phyloP scores from a whole-genome alignment of 768 basidiomycete genomes.

The Tulasnella sp. region DNA sequence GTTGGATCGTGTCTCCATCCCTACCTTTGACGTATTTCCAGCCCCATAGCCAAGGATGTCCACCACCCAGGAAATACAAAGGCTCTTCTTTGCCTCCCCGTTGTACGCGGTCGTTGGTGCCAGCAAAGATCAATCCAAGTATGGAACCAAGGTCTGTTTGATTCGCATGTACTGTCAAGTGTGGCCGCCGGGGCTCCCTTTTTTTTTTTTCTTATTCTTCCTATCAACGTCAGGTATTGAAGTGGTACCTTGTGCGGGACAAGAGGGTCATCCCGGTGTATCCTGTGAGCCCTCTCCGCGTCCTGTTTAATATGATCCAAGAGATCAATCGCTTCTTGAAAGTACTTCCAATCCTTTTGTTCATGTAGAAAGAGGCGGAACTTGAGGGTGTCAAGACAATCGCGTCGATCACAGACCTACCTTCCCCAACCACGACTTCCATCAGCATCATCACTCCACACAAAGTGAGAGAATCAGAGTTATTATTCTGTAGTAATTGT shows the following conservation, averaged over 20 bases:
- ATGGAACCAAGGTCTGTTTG: slow-evolving; percentile 52
- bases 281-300: slow-evolving; percentile 34
- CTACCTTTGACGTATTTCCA: neutral
- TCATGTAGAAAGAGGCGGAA: slow-evolving; percentile 35
- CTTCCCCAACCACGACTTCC: slow-evolving; percentile 52
- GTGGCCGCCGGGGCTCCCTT: neutral
- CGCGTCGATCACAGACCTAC: slow-evolving; percentile 42
- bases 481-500: neutral
- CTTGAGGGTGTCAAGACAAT: slow-evolving; percentile 55
- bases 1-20: too few relatives aligned
- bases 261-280: slow-evolving; percentile 61
- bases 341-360: neutral
- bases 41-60: slow-evolving; percentile 1
- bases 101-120: slow-evolving; percentile 70
- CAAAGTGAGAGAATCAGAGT: slow-evolving; percentile 33
- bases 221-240: slow-evolving; percentile 41
- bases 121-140: slow-evolving; percentile 67
- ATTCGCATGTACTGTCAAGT: neutral
- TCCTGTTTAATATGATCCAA: too few relatives aligned
- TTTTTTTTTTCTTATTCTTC: neutral
- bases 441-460: slow-evolving; percentile 70
- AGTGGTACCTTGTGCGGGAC: slow-evolving; percentile 57
- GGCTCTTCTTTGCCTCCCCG: slow-evolving; percentile 30
- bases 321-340: neutral
- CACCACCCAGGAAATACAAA: slow-evolving; percentile 27